Evolutionary conservation across 2,329 filamentous ascomycete species (phyloP).

Genomic region (Arthrinium phaeospermum): DNA sequence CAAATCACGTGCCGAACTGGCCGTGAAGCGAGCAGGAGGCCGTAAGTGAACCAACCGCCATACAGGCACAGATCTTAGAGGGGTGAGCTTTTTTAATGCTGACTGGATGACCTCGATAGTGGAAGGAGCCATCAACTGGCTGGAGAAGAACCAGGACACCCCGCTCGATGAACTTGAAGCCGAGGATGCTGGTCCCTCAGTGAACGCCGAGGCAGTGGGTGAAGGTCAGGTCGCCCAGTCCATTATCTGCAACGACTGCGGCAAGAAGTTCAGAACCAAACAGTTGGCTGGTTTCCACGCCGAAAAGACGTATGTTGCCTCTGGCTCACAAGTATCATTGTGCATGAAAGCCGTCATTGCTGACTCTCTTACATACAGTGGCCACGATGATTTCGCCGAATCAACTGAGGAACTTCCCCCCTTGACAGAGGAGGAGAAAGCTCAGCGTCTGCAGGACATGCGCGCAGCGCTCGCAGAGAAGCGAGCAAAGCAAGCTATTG

Average conservation of each 20-base stretch:
- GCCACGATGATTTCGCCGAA: conserved; percentile 89
- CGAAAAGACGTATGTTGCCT: conserved; percentile 70
- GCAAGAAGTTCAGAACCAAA: conserved; percentile 84
- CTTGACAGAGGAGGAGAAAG: conserved; percentile 90
- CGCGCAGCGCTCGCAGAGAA: conserved; percentile 75
- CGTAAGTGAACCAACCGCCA: conserved; percentile 56
- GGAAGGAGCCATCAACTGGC: conserved; percentile 90
- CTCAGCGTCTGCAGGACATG: conserved; percentile 76
- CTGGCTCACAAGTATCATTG: neutral
- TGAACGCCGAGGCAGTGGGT: conserved; percentile 68
- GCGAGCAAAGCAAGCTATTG: conserved; percentile 67
- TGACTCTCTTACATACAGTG: conserved; percentile 50
- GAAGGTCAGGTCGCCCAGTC: conserved; percentile 77
- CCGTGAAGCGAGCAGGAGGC: conserved; percentile 82
- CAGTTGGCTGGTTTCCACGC: conserved; percentile 90
- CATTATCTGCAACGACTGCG: conserved; percentile 92
- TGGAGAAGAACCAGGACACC: conserved; percentile 90
- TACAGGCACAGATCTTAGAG: conserved; percentile 14
- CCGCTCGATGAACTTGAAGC: conserved; percentile 80
- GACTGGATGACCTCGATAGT: conserved; percentile 54
- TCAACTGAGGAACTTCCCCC: conserved; percentile 92
- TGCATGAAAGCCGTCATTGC: neutral
- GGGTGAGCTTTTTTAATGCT: neutral
- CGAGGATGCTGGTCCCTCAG: conserved; percentile 55
- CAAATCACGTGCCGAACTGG: conserved; percentile 78